phyloP scores from a whole-genome alignment of 2,329 filamentous ascomycete species.

The Rhynchosporium secalis region DNA sequence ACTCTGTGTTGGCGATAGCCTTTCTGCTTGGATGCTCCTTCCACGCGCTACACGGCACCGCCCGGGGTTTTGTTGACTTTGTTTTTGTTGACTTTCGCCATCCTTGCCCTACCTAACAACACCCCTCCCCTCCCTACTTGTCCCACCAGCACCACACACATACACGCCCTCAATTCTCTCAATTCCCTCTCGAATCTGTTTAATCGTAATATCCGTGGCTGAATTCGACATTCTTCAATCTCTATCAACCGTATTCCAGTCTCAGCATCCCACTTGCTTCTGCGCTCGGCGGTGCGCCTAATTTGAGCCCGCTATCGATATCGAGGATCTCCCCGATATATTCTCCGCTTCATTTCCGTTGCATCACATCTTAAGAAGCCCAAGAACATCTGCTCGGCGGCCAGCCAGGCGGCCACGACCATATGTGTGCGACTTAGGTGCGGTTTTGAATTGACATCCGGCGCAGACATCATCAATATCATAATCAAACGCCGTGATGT shows the following conservation, averaged over 20 bases:
- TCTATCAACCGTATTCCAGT: constrained; percentile 21
- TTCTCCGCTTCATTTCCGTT: constrained; percentile 18
- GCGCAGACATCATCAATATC: constrained; percentile 19
- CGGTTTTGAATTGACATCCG: constrained; percentile 18
- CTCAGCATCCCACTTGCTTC: constrained; percentile 14
- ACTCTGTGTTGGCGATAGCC: not conserved
- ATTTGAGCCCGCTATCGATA: constrained; percentile 23
- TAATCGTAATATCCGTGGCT: constrained; percentile 25
- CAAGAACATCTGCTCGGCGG: constrained; percentile 24
- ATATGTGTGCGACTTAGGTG: constrained; percentile 29
- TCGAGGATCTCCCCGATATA: constrained; percentile 11
- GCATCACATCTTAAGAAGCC: constrained; percentile 13
- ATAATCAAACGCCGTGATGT: constrained; percentile 46
- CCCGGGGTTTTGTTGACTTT: constrained; percentile 13
- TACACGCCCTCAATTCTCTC: constrained; percentile 5
- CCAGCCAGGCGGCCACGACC: constrained; percentile 27
- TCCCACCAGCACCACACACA: constrained; percentile 12
- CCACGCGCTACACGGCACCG: constrained; percentile 11
- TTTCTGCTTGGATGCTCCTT: constrained; percentile 13
- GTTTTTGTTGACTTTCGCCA: constrained; percentile 14
- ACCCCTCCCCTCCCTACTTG: constrained; percentile 10
- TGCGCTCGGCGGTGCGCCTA: constrained; percentile 31
- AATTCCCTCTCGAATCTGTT: constrained; percentile 12
- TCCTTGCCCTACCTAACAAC: constrained; percentile 6
- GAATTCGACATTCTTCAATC: constrained; percentile 26